Base-by-base conservation (phyloP, 2,329 filamentous ascomycete genomes). In the Corynespora cassiicola region DNA sequence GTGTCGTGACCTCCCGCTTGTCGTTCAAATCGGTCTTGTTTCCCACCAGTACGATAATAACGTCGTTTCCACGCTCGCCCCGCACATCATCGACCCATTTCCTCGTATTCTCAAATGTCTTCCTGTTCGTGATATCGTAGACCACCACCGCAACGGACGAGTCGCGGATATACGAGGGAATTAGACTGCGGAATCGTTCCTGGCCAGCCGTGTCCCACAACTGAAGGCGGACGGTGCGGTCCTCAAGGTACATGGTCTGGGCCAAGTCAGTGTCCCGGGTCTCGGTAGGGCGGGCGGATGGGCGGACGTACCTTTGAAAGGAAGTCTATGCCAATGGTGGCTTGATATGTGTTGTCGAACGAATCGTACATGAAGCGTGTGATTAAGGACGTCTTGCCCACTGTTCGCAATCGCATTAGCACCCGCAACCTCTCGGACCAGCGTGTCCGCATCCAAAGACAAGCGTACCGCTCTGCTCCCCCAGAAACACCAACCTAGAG, bases 301-400 rank as follows among this genome's bases (percentile, higher is more conserved):
- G 21, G 31, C 7, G 24, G 29, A 39, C 54, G 42, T 78, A 88
- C 90, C 86, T 99, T 99, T 65, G 91, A 96, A 56, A 99, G 83
- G 69, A 99, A 99, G 75, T 99, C 94, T 76, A 99, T 99, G 65
- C 94, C 94, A 66, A 99, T 97, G 24, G 94, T 99, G 41, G 94
- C 94, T 75, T 99, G 94, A 76, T 99, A 99, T 80, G 92, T 97
- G 75, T 95, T 96, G 79, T 99, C 94, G 78, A 99, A 99, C 31
- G 94, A 97, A 74, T 99, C 94, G 80, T 99, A 99, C 94, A 99
- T 99, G 79, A 99, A 99, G 52, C 94, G 86, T 54, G 94, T 99
- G 70, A 99, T 99, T 61, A 99, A 77, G 47, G 94, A 99, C 20
- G 94, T 99, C 78, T 99, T 99, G 68, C 94, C 94, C 61, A 99